These are phyloP conservation scores for Termitomyces sp. DNA, from an alignment of 768 basidiomycete species.

Conservation along the genomic window DNA sequence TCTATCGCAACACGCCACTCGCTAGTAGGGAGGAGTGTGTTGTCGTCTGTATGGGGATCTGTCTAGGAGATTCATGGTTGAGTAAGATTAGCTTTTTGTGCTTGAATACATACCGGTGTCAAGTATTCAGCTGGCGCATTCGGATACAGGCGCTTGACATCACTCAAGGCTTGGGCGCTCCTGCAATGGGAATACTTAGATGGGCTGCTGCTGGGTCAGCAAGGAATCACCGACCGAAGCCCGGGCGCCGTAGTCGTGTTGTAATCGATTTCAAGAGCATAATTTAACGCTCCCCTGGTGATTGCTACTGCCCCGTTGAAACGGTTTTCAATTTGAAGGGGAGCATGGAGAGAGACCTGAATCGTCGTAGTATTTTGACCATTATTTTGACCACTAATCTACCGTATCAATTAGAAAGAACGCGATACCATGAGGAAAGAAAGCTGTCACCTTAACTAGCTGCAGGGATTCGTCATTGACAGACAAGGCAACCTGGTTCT, in stretches of 20 bases:
- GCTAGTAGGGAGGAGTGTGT: slow-evolving; percentile 31
- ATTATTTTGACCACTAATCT: slow-evolving; percentile 19
- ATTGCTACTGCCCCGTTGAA: slow-evolving; percentile 24
- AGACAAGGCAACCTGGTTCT: slow-evolving; percentile 15
- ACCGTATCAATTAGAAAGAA: slow-evolving; percentile 4
- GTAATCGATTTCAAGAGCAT: slow-evolving; percentile 30
- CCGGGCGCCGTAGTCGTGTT: slow-evolving; percentile 29
- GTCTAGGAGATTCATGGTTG: slow-evolving; percentile 19
- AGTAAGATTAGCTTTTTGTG: background rate
- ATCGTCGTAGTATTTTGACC: slow-evolving; percentile 25
- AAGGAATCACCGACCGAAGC: slow-evolving; percentile 19
- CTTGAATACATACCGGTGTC: slow-evolving; percentile 25
- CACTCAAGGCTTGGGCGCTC: slow-evolving; percentile 31
- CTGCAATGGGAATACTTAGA: slow-evolving; percentile 11
- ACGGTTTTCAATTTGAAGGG: slow-evolving; percentile 28
- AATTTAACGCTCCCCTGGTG: slow-evolving; percentile 29
- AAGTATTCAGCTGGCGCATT: slow-evolving; percentile 30
- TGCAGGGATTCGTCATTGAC: slow-evolving; percentile 28
- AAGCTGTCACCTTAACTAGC: slow-evolving; percentile 20
- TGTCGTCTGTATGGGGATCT: slow-evolving; percentile 33
- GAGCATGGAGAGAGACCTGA: slow-evolving; percentile 25
- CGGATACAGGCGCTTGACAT: slow-evolving; percentile 29
- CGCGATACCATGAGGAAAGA: background rate
- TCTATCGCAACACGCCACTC: slow-evolving; percentile 37
- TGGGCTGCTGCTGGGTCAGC: background rate